Evolutionary conservation across 2,329 filamentous ascomycete species (phyloP).

Genomic region (Colletotrichum cereale): DNA sequence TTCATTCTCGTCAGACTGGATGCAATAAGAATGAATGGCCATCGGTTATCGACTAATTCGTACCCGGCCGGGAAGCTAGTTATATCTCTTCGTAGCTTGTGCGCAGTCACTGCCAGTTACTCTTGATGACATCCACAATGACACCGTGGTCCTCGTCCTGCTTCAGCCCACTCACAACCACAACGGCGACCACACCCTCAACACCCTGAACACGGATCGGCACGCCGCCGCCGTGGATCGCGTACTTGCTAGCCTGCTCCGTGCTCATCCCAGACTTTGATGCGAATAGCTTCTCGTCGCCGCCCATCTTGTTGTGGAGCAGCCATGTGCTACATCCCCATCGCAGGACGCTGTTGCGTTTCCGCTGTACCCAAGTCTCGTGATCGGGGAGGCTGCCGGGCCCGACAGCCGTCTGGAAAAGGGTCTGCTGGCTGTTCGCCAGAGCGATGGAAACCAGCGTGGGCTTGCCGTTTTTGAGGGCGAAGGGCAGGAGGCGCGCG

Average conservation of each 20-base stretch:
- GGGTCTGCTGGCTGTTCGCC: constrained; percentile 66
- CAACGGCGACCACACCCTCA: constrained; percentile 80
- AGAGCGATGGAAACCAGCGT: constrained; percentile 74
- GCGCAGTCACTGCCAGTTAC: constrained; percentile 54
- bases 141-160: constrained; percentile 84
- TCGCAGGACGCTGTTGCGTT: constrained; percentile 78
- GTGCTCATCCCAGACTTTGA: constrained; percentile 73
- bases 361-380: constrained; percentile 77
- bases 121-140: constrained; percentile 76
- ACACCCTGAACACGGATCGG: constrained; percentile 80
- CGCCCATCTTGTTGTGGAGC: constrained; percentile 75
- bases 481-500: constrained; percentile 68
- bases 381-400: constrained; percentile 78
- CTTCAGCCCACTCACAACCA: constrained; percentile 81
- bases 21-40: not conserved
- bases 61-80: not conserved
- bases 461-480: constrained; percentile 55
- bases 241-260: constrained; percentile 71
- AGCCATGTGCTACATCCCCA: constrained; percentile 80
- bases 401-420: constrained; percentile 79
- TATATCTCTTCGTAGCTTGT: not conserved
- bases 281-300: constrained; percentile 74
- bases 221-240: constrained; percentile 82
- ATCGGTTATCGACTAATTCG: not conserved
- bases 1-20: not conserved